Conservation (phyloP, 2,329 filamentous ascomycete genomes). For the Capronia americana region DNA sequence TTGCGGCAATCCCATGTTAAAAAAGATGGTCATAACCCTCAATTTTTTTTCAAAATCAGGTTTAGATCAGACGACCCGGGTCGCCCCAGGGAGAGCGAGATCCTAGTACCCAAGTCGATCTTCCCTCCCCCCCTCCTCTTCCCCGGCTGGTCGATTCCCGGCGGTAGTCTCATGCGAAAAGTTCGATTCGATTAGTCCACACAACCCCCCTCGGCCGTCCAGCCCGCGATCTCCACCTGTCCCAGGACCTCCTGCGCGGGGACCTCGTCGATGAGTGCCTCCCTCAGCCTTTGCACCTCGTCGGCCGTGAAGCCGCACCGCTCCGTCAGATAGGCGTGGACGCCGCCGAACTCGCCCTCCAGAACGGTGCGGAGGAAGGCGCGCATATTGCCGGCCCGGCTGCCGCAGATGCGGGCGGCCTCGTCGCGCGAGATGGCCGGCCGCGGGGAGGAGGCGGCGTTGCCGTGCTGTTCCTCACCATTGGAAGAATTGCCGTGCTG, state of each 20-base stretch:
- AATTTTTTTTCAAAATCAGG: too few species aligned
- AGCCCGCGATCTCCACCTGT: slow-evolving; percentile 31
- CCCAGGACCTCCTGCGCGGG: slow-evolving; percentile 14
- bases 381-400: slow-evolving; percentile 38
- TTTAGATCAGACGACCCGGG: too few species aligned
- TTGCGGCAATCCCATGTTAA: too few species aligned
- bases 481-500: not conserved
- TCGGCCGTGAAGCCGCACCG: slow-evolving; percentile 36
- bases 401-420: slow-evolving; percentile 38
- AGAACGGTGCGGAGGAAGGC: slow-evolving; percentile 37
- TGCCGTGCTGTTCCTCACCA: not conserved
- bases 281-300: slow-evolving; percentile 35
- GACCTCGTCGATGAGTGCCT: slow-evolving; percentile 31
- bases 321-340: slow-evolving; percentile 34
- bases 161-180: too few species aligned
- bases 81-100: too few species aligned
- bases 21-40: too few species aligned
- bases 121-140: too few species aligned
- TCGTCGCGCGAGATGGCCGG: slow-evolving; percentile 34
- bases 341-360: slow-evolving; percentile 38
- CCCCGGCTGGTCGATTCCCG: too few species aligned
- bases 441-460: not conserved
- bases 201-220: slow-evolving; percentile 38
- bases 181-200: slow-evolving; percentile 31
- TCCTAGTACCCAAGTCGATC: too few species aligned